Percentiles rank a stretch among this genome's conserved stretches.
These are phyloP conservation scores for Leccinum ponderosum DNA, from an alignment of 1,284 basidiomycete genomes.

Conservation along the genomic window DNA sequence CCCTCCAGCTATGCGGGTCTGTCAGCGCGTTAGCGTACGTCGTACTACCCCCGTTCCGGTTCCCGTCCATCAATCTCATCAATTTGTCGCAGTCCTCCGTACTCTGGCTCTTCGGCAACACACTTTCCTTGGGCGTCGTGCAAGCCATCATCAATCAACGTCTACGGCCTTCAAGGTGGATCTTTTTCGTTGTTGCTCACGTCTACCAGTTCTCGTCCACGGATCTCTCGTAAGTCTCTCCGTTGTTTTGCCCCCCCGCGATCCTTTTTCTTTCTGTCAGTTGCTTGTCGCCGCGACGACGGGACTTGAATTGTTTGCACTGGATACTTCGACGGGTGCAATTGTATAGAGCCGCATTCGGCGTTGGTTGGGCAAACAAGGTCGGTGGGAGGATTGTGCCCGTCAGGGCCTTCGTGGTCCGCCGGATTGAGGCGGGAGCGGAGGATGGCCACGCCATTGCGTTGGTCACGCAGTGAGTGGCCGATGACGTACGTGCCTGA, in stretches of 20 bases:
- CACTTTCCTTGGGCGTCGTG: too few species aligned
- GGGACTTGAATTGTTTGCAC: conserved; percentile 75
- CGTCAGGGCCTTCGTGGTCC: conserved; percentile 45
- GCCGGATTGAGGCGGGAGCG: conserved; percentile 6
- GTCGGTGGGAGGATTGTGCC: conserved; percentile 56
- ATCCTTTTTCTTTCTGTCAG: conserved; percentile 88
- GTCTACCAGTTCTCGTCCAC: too few species aligned
- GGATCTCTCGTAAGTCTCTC: too few species aligned
- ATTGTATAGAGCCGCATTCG: conserved; percentile 76
- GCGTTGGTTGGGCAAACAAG: conserved; percentile 57
- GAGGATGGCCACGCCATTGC: conserved; percentile 45
- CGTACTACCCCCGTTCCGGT: too few species aligned
- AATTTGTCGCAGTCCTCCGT: too few species aligned
- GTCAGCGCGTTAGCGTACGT: too few species aligned
- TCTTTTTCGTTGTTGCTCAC: too few species aligned
- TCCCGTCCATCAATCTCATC: too few species aligned
- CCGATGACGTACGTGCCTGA: conserved; percentile 54
- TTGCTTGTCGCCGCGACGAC: conserved; percentile 75
- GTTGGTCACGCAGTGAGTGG: conserved; percentile 58
- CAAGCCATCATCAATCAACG: too few species aligned
- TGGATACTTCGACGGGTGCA: conserved; percentile 78
- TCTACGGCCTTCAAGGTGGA: too few species aligned
- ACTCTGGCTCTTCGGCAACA: too few species aligned
- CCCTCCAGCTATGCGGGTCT: too few species aligned
- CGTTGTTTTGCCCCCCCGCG: conserved; percentile 36